Base-by-base conservation (phyloP, 1,284 basidiomycete species). In the Sutorius eximius region DNA sequence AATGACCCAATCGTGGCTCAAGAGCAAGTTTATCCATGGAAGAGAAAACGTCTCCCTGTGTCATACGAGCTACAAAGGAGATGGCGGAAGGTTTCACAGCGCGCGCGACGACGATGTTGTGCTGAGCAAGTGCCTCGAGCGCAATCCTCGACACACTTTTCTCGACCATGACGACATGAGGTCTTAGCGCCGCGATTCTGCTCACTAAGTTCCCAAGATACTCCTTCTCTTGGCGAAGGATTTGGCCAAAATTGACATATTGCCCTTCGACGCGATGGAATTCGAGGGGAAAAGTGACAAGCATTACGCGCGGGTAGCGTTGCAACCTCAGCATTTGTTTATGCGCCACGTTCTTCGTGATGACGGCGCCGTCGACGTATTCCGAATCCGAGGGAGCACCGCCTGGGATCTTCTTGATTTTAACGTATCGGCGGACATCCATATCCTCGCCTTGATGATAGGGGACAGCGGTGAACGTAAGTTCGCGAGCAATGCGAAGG, bases 361-460 rank as follows among this genome's bases (percentile, higher is more conserved):
- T 97, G 47, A 99, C 95, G 11, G 92, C 93, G 3, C 97, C 97
- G 59, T 96, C 92, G 48, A 99, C 92, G 65, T 96, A 99, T 77
- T 98, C 95, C 12, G 93, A 97, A 70, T 99, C 94, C 32, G 79
- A 82, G 34, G 95, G 94, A 49, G 82, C 79, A 12, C 97, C 97
- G 13, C 97, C 97, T 0, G 97, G 95, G 18, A 99, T 91, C 72
- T 97, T 96, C 77, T 99, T 99, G 73, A 99, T 95, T 77, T 99
- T 99, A 60, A 99, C 93, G 63, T 97, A 98, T 29, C 90, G 83
- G 45, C 96, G 82, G 20, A 98, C 89, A 71, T 99, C 96, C 82
- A 97, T 95, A 64, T 97, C 95, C 51, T 93, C 91, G 3, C 89
- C 88, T 71, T 90, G 86, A 5, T 86, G 81, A 62, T 89, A 82